Evolutionary conservation across 2,329 filamentous ascomycete species (phyloP).

Genomic region (Xylariaceae sp.): DNA sequence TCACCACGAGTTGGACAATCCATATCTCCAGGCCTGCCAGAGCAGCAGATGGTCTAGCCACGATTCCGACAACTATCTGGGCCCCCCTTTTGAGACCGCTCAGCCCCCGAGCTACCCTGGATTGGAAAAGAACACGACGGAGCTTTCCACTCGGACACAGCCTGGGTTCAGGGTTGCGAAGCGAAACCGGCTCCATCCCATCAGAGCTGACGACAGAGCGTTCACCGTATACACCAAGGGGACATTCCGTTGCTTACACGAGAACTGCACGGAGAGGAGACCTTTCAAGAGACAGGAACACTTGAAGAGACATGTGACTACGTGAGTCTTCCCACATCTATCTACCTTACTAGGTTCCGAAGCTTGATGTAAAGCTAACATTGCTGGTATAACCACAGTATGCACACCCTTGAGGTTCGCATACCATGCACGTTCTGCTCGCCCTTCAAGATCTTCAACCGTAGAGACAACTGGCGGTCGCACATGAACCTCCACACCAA

Average conservation of each 20-base stretch:
- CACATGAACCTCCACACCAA: conserved; percentile 36
- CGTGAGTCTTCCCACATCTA: conserved; percentile 33
- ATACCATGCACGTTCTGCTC: conserved; percentile 20
- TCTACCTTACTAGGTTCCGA: neutral
- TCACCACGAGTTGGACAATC: too few relatives aligned
- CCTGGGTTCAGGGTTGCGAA: neutral
- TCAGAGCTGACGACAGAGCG: conserved; percentile 7
- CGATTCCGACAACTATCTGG: too few relatives aligned
- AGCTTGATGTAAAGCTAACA: neutral
- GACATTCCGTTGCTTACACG: conserved; percentile 38
- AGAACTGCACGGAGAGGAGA: conserved; percentile 36
- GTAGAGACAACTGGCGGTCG: conserved; percentile 34
- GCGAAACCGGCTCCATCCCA: neutral
- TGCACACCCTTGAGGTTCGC: neutral
- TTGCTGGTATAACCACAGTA: neutral
- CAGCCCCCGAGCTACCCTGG: too few relatives aligned
- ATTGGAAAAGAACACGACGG: too few relatives aligned
- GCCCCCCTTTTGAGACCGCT: too few relatives aligned
- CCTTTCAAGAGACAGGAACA: conserved; percentile 50
- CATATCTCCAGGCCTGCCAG: too few relatives aligned
- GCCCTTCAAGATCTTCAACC: conserved; percentile 33
- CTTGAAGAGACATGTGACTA: conserved; percentile 48
- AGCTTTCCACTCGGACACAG: too few relatives aligned
- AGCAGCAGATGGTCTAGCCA: too few relatives aligned
- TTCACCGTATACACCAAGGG: conserved; percentile 25